These are phyloP conservation scores for Penicillium sp. DNA, from an alignment of 2,329 filamentous ascomycete genomes.

Conservation along the genomic window DNA sequence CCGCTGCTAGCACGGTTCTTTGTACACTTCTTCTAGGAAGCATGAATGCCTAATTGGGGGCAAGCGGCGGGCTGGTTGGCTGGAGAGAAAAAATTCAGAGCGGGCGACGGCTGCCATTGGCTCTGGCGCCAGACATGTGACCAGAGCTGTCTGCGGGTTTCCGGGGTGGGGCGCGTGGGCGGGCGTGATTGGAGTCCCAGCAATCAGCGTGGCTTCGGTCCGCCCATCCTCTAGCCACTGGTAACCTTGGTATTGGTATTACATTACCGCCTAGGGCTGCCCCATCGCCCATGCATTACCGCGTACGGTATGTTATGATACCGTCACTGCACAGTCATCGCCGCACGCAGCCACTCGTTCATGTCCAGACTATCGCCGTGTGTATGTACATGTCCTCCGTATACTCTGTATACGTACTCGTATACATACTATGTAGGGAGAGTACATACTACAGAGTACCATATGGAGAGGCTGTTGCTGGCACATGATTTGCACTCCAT, in stretches of 20 bases:
- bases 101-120: conserved; percentile 2
- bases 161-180: conserved; percentile 6
- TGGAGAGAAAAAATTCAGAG: background rate
- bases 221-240: conserved; percentile 9
- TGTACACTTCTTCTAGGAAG: background rate
- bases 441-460: too few species aligned
- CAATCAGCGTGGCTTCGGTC: conserved; percentile 15
- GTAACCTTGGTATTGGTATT: background rate
- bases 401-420: too few species aligned
- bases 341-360: background rate
- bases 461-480: background rate
- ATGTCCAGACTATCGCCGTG: background rate
- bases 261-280: background rate
- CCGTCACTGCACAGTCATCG: background rate
- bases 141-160: conserved; percentile 14
- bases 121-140: conserved; percentile 12
- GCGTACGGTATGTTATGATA: background rate
- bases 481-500: background rate
- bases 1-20: background rate
- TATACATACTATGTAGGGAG: too few species aligned
- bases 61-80: background rate
- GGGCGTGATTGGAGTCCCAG: conserved; percentile 14
- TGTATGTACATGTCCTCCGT: background rate
- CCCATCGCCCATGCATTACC: background rate
- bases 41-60: conserved; percentile 9